These are phyloP conservation scores for Beauveria asiatica DNA, from an alignment of 2,329 filamentous ascomycete species.

Conservation along the genomic window DNA sequence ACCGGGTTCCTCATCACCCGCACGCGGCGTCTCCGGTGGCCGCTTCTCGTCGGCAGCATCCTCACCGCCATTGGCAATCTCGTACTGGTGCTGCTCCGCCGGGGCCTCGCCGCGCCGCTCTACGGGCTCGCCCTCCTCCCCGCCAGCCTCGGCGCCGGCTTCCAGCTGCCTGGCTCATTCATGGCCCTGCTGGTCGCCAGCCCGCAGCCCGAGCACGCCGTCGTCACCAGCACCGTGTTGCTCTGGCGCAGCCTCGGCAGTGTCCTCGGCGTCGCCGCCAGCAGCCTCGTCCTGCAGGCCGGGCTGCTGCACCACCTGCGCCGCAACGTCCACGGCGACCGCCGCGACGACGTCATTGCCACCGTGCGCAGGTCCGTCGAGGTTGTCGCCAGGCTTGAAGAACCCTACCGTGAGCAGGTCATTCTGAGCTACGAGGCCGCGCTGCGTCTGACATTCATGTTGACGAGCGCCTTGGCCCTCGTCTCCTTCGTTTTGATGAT, in stretches of 20 bases:
- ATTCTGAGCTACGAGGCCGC: constrained; percentile 46
- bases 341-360: constrained; percentile 48
- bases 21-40: constrained; percentile 51
- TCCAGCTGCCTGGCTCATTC: constrained; percentile 56
- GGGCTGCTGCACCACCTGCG: constrained; percentile 52
- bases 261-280: constrained; percentile 65
- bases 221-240: constrained; percentile 61
- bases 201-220: constrained; percentile 54
- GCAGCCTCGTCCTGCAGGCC: constrained; percentile 67
- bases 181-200: constrained; percentile 54
- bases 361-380: constrained; percentile 46
- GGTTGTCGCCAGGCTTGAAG: constrained; percentile 37
- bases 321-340: constrained; percentile 46
- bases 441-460: constrained; percentile 38
- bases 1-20: constrained; percentile 56
- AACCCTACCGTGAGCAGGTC: constrained; percentile 44
- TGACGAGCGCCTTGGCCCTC: constrained; percentile 36
- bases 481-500: constrained; percentile 39
- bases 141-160: constrained; percentile 49
- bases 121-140: constrained; percentile 53
- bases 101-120: constrained; percentile 39
- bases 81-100: constrained; percentile 41
- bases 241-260: constrained; percentile 64
- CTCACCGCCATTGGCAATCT: constrained; percentile 42
- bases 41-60: constrained; percentile 42